These are phyloP conservation scores for Pezicula neosporulosa DNA, from an alignment of 2,329 filamentous ascomycete species.

Conservation along the genomic window DNA sequence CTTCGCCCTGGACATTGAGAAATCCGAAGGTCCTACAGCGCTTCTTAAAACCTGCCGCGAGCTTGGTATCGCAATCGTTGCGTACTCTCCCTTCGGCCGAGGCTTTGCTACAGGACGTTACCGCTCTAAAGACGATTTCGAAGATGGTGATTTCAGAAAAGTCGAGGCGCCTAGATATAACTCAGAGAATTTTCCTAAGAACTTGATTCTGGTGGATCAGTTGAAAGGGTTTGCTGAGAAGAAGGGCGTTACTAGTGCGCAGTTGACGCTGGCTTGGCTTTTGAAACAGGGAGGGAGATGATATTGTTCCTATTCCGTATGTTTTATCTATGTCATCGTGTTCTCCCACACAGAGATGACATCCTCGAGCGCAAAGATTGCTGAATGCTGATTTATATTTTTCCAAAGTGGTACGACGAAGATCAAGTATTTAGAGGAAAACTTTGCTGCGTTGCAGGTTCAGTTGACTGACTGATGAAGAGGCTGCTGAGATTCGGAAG, in stretches of 20 bases:
- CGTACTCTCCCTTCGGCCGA: constrained; percentile 57
- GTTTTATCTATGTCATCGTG: too few species aligned
- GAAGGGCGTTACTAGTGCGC: constrained; percentile 44
- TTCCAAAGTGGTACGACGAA: constrained; percentile 40
- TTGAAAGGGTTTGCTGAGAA: constrained; percentile 41
- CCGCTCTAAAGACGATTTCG: constrained; percentile 42
- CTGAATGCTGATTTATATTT: too few species aligned
- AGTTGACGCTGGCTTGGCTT: constrained; percentile 52
- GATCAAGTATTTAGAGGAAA: constrained; percentile 36
- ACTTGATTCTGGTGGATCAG: constrained; percentile 41
- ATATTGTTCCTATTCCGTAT: constrained; percentile 48
- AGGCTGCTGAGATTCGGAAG: constrained; percentile 14
- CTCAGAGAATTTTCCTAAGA: constrained; percentile 47
- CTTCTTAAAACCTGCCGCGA: constrained; percentile 54
- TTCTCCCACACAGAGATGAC: too few species aligned
- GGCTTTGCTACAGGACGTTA: constrained; percentile 52
- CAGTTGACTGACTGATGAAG: constrained; percentile 8
- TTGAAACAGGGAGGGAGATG: constrained; percentile 48
- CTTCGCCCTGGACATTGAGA: constrained; percentile 56
- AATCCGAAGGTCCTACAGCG: constrained; percentile 31
- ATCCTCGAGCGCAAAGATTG: too few species aligned
- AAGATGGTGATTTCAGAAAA: constrained; percentile 43
- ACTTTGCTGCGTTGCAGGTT: constrained; percentile 15
- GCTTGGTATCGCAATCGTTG: constrained; percentile 53
- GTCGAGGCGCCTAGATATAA: constrained; percentile 39